Evolutionary conservation across 2,329 filamentous ascomycete genomes (phyloP), one percentile per base, ranked within the genome.

Genomic region (Fusarium falciforme): DNA sequence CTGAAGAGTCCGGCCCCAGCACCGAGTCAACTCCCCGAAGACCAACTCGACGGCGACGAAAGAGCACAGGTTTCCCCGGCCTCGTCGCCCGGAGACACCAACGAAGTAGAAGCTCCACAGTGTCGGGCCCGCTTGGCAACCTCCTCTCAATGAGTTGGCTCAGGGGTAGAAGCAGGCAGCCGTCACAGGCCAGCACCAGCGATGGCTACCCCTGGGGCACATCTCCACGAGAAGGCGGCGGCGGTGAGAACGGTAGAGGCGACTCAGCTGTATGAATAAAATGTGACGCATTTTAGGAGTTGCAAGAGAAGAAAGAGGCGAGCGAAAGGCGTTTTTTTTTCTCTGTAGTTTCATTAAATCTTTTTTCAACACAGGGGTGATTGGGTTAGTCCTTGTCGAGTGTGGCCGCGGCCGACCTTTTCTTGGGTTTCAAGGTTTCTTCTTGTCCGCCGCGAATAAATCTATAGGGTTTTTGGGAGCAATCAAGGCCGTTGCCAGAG

Each of bases 51-150:
- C 82, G 87, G 33, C 82, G 90, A 49, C 83, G 90, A 73, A 89
- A 87, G 75, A 91, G 89, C 17, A 91, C 89, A 0, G 90, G 90
- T 0, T 92, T 92, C 70, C 89, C 89, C 0, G 89, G 90, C 0
- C 90, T 92, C 64, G 88, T 86, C 6, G 89, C 90, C 7, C 84
- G 89, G 42, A 84, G 84, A 57, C 81, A 83, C 36, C 79, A 83
- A 20, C 79, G 83, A 54, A 83, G 82, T 68, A 83, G 81, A 54
- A 77, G 80, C 42, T 83, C 84, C 7, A 81, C 82, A 2, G 74
- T 88, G 1, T 89, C 90, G 55, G 87, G 87, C 16, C 85, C 88
- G 0, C 78, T 89, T 1, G 84, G 86, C 6, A 87, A 86, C 1
- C 82, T 92, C 27, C 88, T 87, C 80, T 87, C 86, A 42, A 79